These are phyloP conservation scores for Fraxinus albicans DNA, from an alignment of 305 asterid genomes.

Conservation along the genomic window DNA sequence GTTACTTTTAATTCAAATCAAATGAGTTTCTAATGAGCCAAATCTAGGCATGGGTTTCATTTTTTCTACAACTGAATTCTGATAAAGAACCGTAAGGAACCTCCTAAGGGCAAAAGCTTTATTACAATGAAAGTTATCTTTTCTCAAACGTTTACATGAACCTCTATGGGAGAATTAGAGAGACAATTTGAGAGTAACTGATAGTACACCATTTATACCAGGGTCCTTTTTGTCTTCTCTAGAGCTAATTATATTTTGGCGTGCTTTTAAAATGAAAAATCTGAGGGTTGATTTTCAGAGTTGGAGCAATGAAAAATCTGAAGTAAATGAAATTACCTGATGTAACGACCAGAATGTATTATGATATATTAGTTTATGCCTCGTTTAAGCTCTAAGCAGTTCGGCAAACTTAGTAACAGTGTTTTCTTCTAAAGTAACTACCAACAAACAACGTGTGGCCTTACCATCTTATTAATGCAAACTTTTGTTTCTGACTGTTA, in stretches of 20 bases:
- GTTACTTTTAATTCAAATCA: not conserved
- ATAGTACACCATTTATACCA: not conserved
- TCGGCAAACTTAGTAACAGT: not conserved
- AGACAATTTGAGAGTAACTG: slow-evolving; percentile 8
- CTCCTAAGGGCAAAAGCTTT: not conserved
- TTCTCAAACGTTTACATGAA: not conserved
- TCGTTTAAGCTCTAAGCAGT: not conserved
- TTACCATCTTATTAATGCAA: not conserved
- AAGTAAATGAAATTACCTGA: not conserved
- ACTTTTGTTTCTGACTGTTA: not conserved
- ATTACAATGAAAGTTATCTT: not conserved
- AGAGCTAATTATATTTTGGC: not conserved
- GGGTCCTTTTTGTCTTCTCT: not conserved
- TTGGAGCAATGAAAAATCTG: not conserved
- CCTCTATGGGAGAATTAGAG: slow-evolving; percentile 1
- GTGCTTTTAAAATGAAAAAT: not conserved
- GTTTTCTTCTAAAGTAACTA: not conserved
- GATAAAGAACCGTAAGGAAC: not conserved
- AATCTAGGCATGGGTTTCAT: not conserved
- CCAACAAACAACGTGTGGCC: not conserved
- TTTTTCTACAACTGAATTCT: not conserved
- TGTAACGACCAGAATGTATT: not conserved
- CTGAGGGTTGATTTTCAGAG: not conserved
- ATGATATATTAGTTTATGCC: not conserved
- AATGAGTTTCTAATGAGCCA: not conserved